Conservation (phyloP, 495 filamentous ascomycete genomes). For the Talaromyces liani region DNA sequence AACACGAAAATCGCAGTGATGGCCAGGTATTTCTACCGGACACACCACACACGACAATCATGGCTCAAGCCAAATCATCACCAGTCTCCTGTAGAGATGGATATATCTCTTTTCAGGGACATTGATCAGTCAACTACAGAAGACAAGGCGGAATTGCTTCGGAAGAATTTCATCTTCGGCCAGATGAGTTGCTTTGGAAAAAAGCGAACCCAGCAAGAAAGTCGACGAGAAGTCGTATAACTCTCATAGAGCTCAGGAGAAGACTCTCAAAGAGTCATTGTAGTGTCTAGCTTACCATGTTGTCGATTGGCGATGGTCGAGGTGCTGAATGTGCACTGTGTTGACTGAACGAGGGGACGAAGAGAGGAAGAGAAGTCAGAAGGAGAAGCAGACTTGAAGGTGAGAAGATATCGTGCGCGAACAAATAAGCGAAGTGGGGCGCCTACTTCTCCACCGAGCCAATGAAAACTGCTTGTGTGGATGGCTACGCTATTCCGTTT, state of each 20-base stretch:
- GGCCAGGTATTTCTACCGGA: slow-evolving; percentile 49
- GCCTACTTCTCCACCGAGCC: not conserved
- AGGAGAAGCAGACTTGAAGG: slow-evolving; percentile 2
- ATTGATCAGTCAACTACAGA: slow-evolving; percentile 14
- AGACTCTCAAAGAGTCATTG: slow-evolving; percentile 16
- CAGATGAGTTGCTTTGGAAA: not conserved
- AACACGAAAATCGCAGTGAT: slow-evolving; percentile 20
- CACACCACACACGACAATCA: slow-evolving; percentile 23
- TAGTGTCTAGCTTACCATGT: slow-evolving; percentile 42
- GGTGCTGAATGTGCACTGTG: slow-evolving; percentile 24
- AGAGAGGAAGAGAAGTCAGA: slow-evolving; percentile 19
- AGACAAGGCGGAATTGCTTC: slow-evolving; percentile 35
- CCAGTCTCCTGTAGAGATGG: slow-evolving; percentile 29
- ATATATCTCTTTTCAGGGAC: slow-evolving; percentile 14
- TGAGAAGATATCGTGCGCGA: slow-evolving; percentile 8
- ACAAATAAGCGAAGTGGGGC: slow-evolving; percentile 10
- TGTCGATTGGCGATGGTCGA: slow-evolving; percentile 39
- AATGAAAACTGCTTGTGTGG: not conserved
- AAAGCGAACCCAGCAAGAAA: slow-evolving; percentile 26
- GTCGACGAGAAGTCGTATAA: slow-evolving; percentile 22
- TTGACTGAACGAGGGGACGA: slow-evolving; percentile 23
- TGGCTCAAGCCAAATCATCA: slow-evolving; percentile 83
- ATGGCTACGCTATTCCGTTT: not conserved
- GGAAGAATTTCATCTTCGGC: slow-evolving; percentile 9
- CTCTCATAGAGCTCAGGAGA: slow-evolving; percentile 29